Evolutionary conservation across 768 basidiomycete genomes (phyloP), one percentile per base, ranked within the genome.

Genomic region (Trametes punicea): DNA sequence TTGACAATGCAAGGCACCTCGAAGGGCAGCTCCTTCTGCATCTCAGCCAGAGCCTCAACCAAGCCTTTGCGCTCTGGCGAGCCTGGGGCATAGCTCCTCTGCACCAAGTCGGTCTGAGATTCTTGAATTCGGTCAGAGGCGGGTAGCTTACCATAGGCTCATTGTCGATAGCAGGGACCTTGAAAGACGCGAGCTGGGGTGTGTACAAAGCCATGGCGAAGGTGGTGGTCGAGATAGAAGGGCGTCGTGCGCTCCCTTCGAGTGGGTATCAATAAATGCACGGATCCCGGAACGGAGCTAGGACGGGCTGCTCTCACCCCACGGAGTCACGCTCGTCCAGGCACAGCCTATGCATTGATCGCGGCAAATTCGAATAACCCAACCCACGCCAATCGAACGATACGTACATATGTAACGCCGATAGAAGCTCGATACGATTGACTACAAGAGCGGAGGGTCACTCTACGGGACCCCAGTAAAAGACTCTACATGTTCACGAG

Each of bases 1-100:
- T 98, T 90, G 60, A 98, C 81, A 60, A 98, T 78, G 67, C 90
- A 92, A 7, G 96, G 97, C 1, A 99, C 90, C 66, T 97, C 88
- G 70, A 93, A 93, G 2, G 95, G 94, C 7, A 90, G 76, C 63
- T 87, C 76, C 58, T 85, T 78, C 70, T 91, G 80, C 88, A 98
- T 90, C 77, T 92, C 78, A 7, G 73, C 67, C 62, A 98, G 67
- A 16, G 91, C 88, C 23, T 80, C 85, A 64, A 87, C 74, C 51
- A 98, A 76, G 2, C 75, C 86, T 25, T 72, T 72, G 45, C 96
- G 84, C 70, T 98, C 96, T 6, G 79, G 67, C 0, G 93, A 89
- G 50, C 87, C 91, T 18, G 83, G 81, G 1, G 81, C 83, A 75
- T 98, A 98, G 38, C 79, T 69, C 71, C 80, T 82, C 92, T 94